Base-by-base conservation (phyloP, 2,329 filamentous ascomycete species). In the Dryadomyces sulphureus region DNA sequence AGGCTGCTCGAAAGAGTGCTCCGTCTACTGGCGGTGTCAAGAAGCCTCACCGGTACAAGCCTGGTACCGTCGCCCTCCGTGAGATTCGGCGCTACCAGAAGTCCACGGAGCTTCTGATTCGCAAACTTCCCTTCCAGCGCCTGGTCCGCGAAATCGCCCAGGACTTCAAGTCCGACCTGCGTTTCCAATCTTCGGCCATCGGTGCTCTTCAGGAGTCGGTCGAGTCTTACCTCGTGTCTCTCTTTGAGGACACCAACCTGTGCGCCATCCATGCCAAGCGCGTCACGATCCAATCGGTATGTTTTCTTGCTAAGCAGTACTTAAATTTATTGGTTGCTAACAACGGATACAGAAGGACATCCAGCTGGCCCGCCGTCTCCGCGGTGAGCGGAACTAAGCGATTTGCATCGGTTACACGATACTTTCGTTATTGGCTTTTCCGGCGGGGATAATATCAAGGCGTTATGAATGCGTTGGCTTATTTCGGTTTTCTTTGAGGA, bases 221-320 rank as follows among this genome's bases (percentile, higher is more conserved):
- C 55, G 92, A 98, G 75, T 94, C 92, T 2, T 96, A 95, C 72
- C 84, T 98, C 60, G 89, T 96, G 68, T 94, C 89, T 39, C 82
- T 96, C 54, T 96, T 96, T 60, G 89, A 96, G 70, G 90, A 96
- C 65, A 95, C 90, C 71, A 96, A 96, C 75, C 73, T 94, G 45
- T 96, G 90, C 72, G 90, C 92, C 62, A 94, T 96, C 67, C 92
- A 96, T 72, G 90, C 92, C 70, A 96, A 96, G 81, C 88, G 92
- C 73, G 92, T 96, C 62, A 96, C 90, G 62, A 96, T 96, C 69
- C 90, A 90, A 69, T 81, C 81, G 55, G 63, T 69, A 59, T 57
- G 65, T 65, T 51, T 6, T 39, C 39, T 24, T n/a, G 19, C 7
- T 43, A 38, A 24, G 7, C 11, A 16, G 4, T 25, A 4, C 11